Conservation (phyloP, 2,329 filamentous ascomycete species). For the Arachnomyces sp. region DNA sequence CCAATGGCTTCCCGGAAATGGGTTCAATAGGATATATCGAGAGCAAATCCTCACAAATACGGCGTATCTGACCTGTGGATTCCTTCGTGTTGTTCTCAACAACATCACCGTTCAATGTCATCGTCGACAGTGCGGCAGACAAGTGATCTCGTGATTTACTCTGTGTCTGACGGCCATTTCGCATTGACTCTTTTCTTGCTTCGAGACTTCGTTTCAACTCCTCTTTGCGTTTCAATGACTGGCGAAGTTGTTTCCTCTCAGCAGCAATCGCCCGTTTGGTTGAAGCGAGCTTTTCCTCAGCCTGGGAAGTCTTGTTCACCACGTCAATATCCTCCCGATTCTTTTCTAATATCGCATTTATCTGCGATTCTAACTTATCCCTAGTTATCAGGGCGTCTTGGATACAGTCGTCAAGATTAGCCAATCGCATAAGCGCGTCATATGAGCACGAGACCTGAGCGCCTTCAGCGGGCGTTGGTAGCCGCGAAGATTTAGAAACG, state of each 20-base stretch:
- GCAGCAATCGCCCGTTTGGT: slow-evolving; percentile 48
- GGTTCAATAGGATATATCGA: slow-evolving; percentile 76
- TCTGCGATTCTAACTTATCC: slow-evolving; percentile 67
- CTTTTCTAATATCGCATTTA: slow-evolving; percentile 48
- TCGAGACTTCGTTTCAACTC: slow-evolving; percentile 61
- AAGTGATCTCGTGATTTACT: slow-evolving; percentile 54
- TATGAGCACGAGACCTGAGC: slow-evolving; percentile 69
- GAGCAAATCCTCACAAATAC: slow-evolving; percentile 76
- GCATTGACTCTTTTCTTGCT: slow-evolving; percentile 61
- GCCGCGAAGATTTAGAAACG: slow-evolving; percentile 18
- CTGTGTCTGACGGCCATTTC: slow-evolving; percentile 54
- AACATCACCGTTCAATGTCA: slow-evolving; percentile 50
- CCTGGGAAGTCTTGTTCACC: slow-evolving; percentile 28
- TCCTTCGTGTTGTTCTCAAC: slow-evolving; percentile 52
- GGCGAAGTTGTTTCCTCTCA: slow-evolving; percentile 60
- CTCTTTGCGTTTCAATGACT: slow-evolving; percentile 55
- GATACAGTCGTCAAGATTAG: slow-evolving; percentile 82
- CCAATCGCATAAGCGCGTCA: slow-evolving; percentile 77
- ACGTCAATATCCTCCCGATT: slow-evolving; percentile 26
- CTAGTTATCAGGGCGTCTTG: slow-evolving; percentile 79
- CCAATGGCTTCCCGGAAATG: slow-evolving; percentile 54
- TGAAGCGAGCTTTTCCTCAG: slow-evolving; percentile 33
- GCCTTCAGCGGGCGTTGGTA: slow-evolving; percentile 38
- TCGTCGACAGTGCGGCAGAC: slow-evolving; percentile 51
- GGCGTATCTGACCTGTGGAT: slow-evolving; percentile 76